Evolutionary conservation across 2,329 filamentous ascomycete genomes (phyloP).

Genomic region (Rhexocercosporidium sp.): DNA sequence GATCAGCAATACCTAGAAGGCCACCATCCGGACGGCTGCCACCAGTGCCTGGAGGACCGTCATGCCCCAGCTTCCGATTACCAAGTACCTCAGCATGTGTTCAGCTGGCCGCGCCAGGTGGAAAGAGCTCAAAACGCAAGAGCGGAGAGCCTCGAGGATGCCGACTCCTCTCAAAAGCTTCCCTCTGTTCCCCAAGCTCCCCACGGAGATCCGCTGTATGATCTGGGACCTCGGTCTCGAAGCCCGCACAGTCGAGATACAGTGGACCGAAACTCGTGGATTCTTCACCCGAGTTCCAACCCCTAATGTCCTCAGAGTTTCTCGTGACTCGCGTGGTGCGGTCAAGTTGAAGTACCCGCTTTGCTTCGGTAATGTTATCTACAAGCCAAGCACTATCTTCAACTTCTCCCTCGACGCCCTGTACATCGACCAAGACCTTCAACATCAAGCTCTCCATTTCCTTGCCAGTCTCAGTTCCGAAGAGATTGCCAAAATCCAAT

Average conservation of each 20-base stretch:
- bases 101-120: not conserved
- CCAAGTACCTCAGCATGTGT: not conserved
- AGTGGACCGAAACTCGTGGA: constrained; percentile 1
- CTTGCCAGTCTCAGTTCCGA: constrained; percentile 9
- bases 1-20: too few species aligned
- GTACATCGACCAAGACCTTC: constrained; percentile 16
- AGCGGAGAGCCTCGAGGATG: not conserved
- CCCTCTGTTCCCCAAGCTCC: constrained; percentile 25
- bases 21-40: not conserved
- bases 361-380: constrained; percentile 25
- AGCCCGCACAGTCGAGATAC: constrained; percentile 23
- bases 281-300: constrained; percentile 17
- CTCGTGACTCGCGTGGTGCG: constrained; percentile 25
- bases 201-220: constrained; percentile 27
- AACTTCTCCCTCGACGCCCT: constrained; percentile 33
- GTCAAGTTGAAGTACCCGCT: constrained; percentile 19
- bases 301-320: constrained; percentile 23
- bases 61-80: not conserved
- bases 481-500: constrained; percentile 20
- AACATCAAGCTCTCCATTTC: constrained; percentile 11
- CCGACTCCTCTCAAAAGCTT: constrained; percentile 15
- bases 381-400: constrained; percentile 22
- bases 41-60: not conserved
- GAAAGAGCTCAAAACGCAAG: not conserved
- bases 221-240: constrained; percentile 29